Percentiles rank a stretch among this genome's conserved stretches.
Conservation (phyloP, 306 rosid species). For the Prosopis cineraria region DNA sequence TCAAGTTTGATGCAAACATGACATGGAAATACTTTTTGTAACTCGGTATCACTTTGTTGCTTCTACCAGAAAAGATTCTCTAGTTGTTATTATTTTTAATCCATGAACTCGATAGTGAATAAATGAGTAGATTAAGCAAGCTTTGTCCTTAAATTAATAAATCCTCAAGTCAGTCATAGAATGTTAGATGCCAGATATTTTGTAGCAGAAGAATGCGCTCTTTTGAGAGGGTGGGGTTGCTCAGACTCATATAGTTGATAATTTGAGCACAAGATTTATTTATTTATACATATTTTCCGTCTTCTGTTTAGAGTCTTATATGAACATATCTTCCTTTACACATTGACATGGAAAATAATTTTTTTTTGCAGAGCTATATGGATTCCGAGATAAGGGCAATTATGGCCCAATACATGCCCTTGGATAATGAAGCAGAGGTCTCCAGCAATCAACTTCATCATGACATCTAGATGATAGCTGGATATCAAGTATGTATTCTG, state of each 20-base stretch:
- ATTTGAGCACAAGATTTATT: background rate
- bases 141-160: background rate
- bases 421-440: conserved; percentile 78
- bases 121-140: background rate
- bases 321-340: conserved; percentile 8
- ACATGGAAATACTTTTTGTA: background rate
- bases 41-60: background rate
- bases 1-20: background rate
- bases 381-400: conserved; percentile 93
- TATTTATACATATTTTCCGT: background rate
- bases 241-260: background rate
- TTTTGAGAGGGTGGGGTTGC: background rate
- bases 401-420: conserved; percentile 99
- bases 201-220: background rate
- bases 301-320: background rate
- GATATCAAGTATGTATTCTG: conserved; percentile 5
- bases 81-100: background rate
- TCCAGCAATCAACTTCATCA: conserved; percentile 44
- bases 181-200: background rate
- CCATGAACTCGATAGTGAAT: background rate
- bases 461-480: conserved; percentile 41
- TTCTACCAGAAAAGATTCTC: background rate
- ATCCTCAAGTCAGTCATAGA: background rate
- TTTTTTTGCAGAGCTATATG: conserved; percentile 76
- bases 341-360: background rate